These are phyloP conservation scores for Steccherinum ochraceum DNA, from an alignment of 768 basidiomycete species.

Conservation along the genomic window DNA sequence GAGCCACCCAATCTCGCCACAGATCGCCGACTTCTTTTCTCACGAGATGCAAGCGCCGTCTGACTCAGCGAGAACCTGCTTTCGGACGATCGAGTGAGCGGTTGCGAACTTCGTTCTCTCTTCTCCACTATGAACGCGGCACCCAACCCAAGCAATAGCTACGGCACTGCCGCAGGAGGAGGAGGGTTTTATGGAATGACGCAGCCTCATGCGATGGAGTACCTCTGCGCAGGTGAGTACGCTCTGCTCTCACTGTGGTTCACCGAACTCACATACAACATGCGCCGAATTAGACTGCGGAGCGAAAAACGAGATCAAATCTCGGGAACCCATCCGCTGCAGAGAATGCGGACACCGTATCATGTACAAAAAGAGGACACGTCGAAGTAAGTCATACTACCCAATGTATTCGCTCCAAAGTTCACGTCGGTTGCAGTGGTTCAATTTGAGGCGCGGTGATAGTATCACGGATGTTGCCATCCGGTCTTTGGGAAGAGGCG, in stretches of 20 bases:
- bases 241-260: neutral
- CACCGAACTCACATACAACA: neutral
- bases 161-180: slow-evolving; percentile 19
- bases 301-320: slow-evolving; percentile 84
- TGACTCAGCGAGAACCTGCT: no score
- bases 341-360: slow-evolving; percentile 96
- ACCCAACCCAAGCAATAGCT: slow-evolving; percentile 23
- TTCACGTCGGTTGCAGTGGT: slow-evolving; percentile 46
- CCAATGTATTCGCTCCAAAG: neutral
- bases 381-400: slow-evolving; percentile 63
- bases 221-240: slow-evolving; percentile 78
- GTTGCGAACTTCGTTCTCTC: slow-evolving; percentile 12
- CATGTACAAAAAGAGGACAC: slow-evolving; percentile 97
- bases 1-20: no score
- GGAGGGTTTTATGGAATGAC: slow-evolving; percentile 27
- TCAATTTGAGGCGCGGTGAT: slow-evolving; percentile 76
- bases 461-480: no score
- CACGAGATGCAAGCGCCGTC: no score
- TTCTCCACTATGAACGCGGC: slow-evolving; percentile 35
- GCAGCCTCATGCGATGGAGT: slow-evolving; percentile 63
- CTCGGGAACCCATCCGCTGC: slow-evolving; percentile 91
- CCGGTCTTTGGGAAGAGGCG: no score
- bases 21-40: no score
- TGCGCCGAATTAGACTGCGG: slow-evolving; percentile 58
- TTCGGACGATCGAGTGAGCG: no score